phyloP scores from a whole-genome alignment of 1,284 basidiomycete species.

The Leucoagaricus sp. region DNA sequence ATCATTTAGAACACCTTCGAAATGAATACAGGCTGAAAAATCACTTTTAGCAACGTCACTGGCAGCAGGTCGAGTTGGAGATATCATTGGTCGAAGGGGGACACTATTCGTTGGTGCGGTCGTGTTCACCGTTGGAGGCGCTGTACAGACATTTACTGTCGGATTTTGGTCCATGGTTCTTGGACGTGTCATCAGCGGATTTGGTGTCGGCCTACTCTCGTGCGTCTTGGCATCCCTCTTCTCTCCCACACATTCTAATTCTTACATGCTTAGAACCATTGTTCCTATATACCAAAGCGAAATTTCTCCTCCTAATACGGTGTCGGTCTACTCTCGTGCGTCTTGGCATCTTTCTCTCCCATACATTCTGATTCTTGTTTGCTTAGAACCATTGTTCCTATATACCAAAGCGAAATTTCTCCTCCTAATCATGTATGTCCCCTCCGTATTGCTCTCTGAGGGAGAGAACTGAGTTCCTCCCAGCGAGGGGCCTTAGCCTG shows the following conservation, averaged over 20 bases:
- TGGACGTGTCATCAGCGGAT: slow-evolving; percentile 85
- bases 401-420: slow-evolving; percentile 94
- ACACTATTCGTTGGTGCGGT: slow-evolving; percentile 86
- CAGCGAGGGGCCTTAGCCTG: slow-evolving; percentile 88
- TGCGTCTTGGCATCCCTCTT: slow-evolving; percentile 40
- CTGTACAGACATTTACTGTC: slow-evolving; percentile 82
- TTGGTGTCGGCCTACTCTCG: slow-evolving; percentile 90
- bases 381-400: slow-evolving; percentile 87
- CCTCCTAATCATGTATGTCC: slow-evolving; percentile 81
- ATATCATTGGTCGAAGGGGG: slow-evolving; percentile 81
- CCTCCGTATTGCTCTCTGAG: background rate
- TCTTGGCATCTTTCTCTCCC: slow-evolving; percentile 15
- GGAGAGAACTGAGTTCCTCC: slow-evolving; percentile 3
- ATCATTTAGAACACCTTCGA: background rate
- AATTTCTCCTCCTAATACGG: slow-evolving; percentile 88
- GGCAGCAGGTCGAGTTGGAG: slow-evolving; percentile 83
- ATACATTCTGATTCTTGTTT: background rate
- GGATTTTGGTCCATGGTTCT: slow-evolving; percentile 85
- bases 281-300: slow-evolving; percentile 97
- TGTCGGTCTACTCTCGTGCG: slow-evolving; percentile 84
- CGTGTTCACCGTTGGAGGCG: slow-evolving; percentile 85
- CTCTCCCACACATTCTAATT: background rate
- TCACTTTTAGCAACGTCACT: slow-evolving; percentile 73
- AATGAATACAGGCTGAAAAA: slow-evolving; percentile 6
- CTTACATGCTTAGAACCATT: slow-evolving; percentile 64